These are phyloP conservation scores for Biscogniauxia marginata DNA, from an alignment of 2,329 filamentous ascomycete genomes.

Conservation along the genomic window DNA sequence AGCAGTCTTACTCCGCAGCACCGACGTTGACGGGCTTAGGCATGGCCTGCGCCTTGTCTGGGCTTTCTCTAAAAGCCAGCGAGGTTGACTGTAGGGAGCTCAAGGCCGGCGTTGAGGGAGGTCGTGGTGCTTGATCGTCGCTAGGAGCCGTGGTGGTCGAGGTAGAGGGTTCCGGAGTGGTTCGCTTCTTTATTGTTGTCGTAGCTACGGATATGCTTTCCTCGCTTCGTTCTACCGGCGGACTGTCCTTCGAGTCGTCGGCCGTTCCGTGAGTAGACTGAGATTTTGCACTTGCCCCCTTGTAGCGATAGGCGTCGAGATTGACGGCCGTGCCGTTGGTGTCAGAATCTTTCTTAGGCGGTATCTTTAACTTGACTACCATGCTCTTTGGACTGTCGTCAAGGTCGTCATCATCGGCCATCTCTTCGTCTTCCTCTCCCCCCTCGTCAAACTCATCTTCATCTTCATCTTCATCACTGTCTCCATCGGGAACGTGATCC, in stretches of 20 bases:
- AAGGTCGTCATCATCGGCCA: slow-evolving; percentile 53
- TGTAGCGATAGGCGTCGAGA: slow-evolving; percentile 32
- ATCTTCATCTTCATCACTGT: slow-evolving; percentile 56
- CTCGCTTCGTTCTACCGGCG: slow-evolving; percentile 25
- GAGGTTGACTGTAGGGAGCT: slow-evolving; percentile 39
- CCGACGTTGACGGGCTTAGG: slow-evolving; percentile 34
- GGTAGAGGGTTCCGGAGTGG: slow-evolving; percentile 21
- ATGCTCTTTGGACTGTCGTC: slow-evolving; percentile 56
- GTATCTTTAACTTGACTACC: slow-evolving; percentile 69
- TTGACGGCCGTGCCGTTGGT: slow-evolving; percentile 35
- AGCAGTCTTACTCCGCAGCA: slow-evolving; percentile 26
- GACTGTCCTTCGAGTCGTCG: slow-evolving; percentile 8
- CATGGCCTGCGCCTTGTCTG: slow-evolving; percentile 50
- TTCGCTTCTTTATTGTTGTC: slow-evolving; percentile 28
- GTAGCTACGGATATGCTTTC: slow-evolving; percentile 32
- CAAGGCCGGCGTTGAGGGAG: slow-evolving; percentile 32
- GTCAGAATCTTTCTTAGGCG: slow-evolving; percentile 38
- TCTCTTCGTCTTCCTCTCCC: slow-evolving; percentile 39
- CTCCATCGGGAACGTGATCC: slow-evolving; percentile 61
- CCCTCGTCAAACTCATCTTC: slow-evolving; percentile 58
- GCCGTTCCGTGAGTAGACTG: slow-evolving; percentile 13
- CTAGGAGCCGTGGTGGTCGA: not conserved
- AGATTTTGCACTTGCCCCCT: slow-evolving; percentile 20
- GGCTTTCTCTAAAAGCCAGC: slow-evolving; percentile 60
- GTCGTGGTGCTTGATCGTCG: slow-evolving; percentile 6